Conservation (phyloP, 164 flowering plant genomes). For the Vitis amurensis region DNA sequence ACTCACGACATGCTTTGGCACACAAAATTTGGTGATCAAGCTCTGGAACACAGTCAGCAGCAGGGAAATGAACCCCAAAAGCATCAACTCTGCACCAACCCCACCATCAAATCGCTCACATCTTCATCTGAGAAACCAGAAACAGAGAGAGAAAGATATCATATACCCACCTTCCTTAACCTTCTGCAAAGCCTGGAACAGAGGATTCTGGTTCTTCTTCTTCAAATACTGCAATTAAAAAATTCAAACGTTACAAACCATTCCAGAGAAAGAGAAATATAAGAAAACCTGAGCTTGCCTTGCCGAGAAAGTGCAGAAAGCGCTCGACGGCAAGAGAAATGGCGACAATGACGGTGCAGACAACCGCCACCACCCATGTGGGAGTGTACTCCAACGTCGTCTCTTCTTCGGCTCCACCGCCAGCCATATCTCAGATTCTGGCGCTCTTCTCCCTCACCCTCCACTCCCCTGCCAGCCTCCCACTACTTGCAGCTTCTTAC, state of each 20-base stretch:
- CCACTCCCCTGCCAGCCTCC: too few relatives aligned
- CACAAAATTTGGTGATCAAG: slow-evolving; percentile 57
- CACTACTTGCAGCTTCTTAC: too few relatives aligned
- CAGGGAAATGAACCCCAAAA: slow-evolving; percentile 89
- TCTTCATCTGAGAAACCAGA: neutral
- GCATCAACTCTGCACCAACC: slow-evolving; percentile 78
- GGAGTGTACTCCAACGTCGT: slow-evolving; percentile 38
- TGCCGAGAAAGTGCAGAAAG: slow-evolving; percentile 47
- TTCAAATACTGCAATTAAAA: slow-evolving; percentile 23
- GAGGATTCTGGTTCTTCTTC: slow-evolving; percentile 45
- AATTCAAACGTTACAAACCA: neutral
- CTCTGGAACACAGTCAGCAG: slow-evolving; percentile 72
- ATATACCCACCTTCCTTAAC: slow-evolving; percentile 54
- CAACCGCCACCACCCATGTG: slow-evolving; percentile 56
- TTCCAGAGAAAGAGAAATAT: neutral
- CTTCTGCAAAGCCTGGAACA: slow-evolving; percentile 63
- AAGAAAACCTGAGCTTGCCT: slow-evolving; percentile 14
- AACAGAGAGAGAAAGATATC: slow-evolving; percentile 6
- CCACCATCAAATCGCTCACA: too few relatives aligned
- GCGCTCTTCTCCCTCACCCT: too few relatives aligned
- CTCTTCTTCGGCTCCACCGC: too few relatives aligned
- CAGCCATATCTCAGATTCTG: too few relatives aligned
- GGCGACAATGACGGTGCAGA: slow-evolving; percentile 48
- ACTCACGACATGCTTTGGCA: slow-evolving; percentile 25
- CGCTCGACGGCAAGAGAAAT: slow-evolving; percentile 47